phyloP scores from a whole-genome alignment of 139 green algal species.

The Coelastrella sp. region DNA sequence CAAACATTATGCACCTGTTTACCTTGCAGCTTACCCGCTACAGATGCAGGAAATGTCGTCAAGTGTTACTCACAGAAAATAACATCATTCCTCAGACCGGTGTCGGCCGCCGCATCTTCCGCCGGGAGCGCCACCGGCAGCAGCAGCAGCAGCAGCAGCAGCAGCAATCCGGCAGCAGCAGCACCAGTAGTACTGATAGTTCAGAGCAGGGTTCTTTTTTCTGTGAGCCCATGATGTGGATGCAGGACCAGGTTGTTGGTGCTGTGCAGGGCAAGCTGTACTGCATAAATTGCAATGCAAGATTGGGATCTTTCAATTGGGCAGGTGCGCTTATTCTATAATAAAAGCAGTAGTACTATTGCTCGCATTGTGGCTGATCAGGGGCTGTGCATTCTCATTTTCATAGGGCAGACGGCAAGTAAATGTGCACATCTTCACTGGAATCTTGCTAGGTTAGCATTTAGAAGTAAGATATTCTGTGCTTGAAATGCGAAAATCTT shows the following conservation, averaged over 20 bases:
- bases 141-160: conserved; percentile 43
- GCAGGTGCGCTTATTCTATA: conserved; percentile 61
- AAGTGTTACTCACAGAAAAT: conserved; percentile 65
- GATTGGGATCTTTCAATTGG: conserved; percentile 91
- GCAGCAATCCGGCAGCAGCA: conserved; percentile 10
- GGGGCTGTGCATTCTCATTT: no score
- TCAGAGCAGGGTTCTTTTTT: conserved; percentile 71
- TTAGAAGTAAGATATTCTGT: no score
- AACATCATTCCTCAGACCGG: conserved; percentile 74
- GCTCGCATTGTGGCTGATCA: not conserved
- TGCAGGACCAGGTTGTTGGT: conserved; percentile 71
- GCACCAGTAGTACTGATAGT: conserved; percentile 17
- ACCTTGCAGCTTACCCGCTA: conserved; percentile 55
- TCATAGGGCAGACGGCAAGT: no score
- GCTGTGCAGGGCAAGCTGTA: conserved; percentile 86
- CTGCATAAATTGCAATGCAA: conserved; percentile 77
- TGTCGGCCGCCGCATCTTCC: conserved; percentile 51
- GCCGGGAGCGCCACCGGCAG: conserved; percentile 34
- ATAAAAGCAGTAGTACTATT: not conserved
- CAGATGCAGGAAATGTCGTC: conserved; percentile 85
- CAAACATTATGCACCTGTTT: no score
- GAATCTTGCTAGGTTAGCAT: no score
- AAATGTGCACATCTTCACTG: no score
- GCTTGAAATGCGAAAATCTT: no score
- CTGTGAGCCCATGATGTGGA: conserved; percentile 87